Evolutionary conservation across 345 rosid species (phyloP), one percentile per base, ranked within the genome.

Genomic region (Stellera chamaejasme): DNA sequence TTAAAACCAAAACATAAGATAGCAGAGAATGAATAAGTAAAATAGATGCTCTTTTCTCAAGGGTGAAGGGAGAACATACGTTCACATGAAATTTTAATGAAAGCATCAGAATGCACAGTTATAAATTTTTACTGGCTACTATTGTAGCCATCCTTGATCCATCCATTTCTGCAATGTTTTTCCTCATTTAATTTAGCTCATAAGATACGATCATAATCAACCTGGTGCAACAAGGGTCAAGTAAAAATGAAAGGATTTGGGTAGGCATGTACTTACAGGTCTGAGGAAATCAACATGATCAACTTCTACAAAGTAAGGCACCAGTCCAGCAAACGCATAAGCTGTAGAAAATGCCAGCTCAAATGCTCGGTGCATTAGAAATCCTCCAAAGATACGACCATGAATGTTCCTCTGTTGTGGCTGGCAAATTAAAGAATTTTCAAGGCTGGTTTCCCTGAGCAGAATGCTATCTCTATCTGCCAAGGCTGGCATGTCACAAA

Each of bases 341-440:
- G 95, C 85, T 13, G 91, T 86, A 45, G 97, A 83, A 65, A 89
- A 89, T 27, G 97, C 97, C 59, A 89, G 55, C 66, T 89, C 97
- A 66, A 86, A 83, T 45, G 97, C 96, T 60, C 88, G 71, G 64
- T 72, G 90, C 93, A 87, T 79, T 71, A 90, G 45, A 71, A 87
- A 83, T 45, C 91, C 85, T 56, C 94, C 88, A 55, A 85, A 82
- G 59, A 87, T 87, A 65, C 91, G 73, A 43, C 91, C 94, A 59
- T 85, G 97, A 52, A 81, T 74, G 78, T 85, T 84, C 71, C 90
- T 81, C 52, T 82, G 85, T 66, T 87, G 97, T n/a, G 96, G 89
- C 70, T 85, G 89, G 69, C 96, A 84, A 56, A 84, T 79, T 51
- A 85, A 72, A 10, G 89, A 79, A 60, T 83, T 81, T 45, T 85